Evolutionary conservation across 441 rosid genomes (phyloP), one percentile per base, ranked within the genome.

Genomic region (Euphorbia corollata): DNA sequence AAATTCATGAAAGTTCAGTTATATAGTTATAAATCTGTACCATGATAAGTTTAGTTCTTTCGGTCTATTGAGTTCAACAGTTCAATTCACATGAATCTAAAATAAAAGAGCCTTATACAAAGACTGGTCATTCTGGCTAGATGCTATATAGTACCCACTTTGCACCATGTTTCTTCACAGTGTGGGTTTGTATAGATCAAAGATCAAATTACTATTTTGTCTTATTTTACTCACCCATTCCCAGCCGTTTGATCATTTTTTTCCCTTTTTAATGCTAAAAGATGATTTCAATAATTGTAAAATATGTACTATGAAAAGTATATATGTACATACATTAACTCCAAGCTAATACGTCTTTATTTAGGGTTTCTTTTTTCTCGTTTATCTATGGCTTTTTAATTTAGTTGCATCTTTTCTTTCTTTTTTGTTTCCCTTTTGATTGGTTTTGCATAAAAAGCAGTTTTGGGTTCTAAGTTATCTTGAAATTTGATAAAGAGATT

Each of bases 151-250:
- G 34, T 53, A 65, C 54, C 70, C 38, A 69, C 19, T 57, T 62
- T 58, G 43, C 63, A 67, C 27, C 47, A 27, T 60, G 45, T 30
- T 59, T 22, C 57, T 30, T 59, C 15, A 43, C 30, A 45, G 58
- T 16, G 34, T 61, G 18, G 27, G 36, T 6, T 20, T 4, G 41
- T 67, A 56, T 20, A 67, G 38, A 38, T 32, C 34, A 38, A 45
- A 30, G 32, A 27, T 70, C 57, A 70, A 63, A 70, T 70, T 43
- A 27, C 43, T 54, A 24, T 47, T 64, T 71, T 71, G 59, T 58
- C 59, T 47, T 47, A 57, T 57, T 57, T 58, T 8, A 57, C 19
- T 12, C 34, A 12, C 15, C 39, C 43, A 30, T 20, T 20, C 24
- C 36, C 32, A 56, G n/a, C 62, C 63, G 41, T 43, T 63, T 54